phyloP scores from a whole-genome alignment of 768 basidiomycete species.

The Thelephora ganbajun region DNA sequence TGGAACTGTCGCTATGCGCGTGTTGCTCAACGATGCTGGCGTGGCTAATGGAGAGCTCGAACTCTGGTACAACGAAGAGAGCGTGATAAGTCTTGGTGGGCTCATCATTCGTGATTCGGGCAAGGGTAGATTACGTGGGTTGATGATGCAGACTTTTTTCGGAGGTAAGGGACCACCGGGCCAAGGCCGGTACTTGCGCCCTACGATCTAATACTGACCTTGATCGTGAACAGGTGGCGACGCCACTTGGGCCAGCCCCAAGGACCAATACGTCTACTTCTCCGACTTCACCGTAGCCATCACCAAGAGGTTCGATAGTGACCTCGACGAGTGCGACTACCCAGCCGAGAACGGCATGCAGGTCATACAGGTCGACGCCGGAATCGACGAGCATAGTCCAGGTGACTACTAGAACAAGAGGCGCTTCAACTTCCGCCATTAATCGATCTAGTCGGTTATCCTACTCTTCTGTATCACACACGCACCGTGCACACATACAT shows the following conservation, averaged over 20 bases:
- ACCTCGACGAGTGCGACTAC: no score
- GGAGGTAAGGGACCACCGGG: conserved; percentile 35
- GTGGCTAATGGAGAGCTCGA: conserved; percentile 59
- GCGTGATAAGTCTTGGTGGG: conserved; percentile 43
- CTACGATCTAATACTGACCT: conserved; percentile 3
- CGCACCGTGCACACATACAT: no score
- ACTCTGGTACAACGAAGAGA: conserved; percentile 51
- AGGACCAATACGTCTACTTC: conserved; percentile 49
- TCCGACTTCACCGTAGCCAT: conserved; percentile 59
- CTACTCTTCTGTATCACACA: no score
- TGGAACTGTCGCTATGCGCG: conserved; percentile 44
- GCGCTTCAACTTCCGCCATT: no score
- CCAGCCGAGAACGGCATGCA: no score
- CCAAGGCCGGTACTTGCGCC: conserved; percentile 8
- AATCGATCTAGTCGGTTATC: no score
- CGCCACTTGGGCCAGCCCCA: conserved; percentile 40
- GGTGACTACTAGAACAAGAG: no score
- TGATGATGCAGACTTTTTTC: conserved; percentile 72
- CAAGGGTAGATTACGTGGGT: conserved; percentile 43
- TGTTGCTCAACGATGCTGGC: conserved; percentile 61
- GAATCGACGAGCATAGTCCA: no score
- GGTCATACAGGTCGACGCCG: no score
- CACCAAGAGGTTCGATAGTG: conserved; percentile 22
- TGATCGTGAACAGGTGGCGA: conserved; percentile 24
- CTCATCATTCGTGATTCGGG: conserved; percentile 37